A percentile compares a stretch with the other conserved stretches of the same genome.
phyloP scores from a whole-genome alignment of 306 rosid genomes.

The Begonia fuchsioides region DNA sequence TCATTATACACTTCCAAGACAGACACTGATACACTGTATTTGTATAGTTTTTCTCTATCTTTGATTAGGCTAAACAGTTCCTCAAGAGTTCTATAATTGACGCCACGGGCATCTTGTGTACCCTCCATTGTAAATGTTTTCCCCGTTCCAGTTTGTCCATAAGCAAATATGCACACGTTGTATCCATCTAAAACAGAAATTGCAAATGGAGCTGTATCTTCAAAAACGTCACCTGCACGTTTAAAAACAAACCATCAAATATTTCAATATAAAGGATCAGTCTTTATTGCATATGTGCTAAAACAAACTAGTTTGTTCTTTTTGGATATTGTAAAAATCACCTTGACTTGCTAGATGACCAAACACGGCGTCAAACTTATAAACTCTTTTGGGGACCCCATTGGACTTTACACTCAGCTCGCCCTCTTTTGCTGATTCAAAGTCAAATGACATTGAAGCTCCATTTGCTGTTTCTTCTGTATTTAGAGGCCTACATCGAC shows the following conservation, averaged over 20 bases:
- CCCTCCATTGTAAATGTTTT: conserved; percentile 98
- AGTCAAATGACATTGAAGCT: conserved; percentile 61
- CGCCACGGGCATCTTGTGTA: conserved; percentile 77
- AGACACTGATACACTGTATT: conserved; percentile 71
- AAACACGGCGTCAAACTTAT: conserved; percentile 79
- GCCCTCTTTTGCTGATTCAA: conserved; percentile 76
- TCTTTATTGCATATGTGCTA: too few species aligned
- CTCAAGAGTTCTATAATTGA: conserved; percentile 84
- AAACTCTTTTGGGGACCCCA: conserved; percentile 56
- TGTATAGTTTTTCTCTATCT: conserved; percentile 38
- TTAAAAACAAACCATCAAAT: neutral
- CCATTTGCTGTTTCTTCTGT: conserved; percentile 52
- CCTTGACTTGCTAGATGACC: conserved; percentile 85
- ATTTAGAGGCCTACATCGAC: conserved; percentile 90
- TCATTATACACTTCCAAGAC: conserved; percentile 96
- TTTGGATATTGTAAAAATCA: conserved; percentile 8
- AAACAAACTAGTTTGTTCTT: neutral
- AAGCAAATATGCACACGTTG: conserved; percentile 93
- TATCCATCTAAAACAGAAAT: conserved; percentile 83
- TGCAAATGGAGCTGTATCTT: conserved; percentile 74
- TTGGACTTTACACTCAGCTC: conserved; percentile 67
- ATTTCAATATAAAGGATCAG: too few species aligned
- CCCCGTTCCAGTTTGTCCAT: conserved; percentile 93
- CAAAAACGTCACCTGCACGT: conserved; percentile 52
- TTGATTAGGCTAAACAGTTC: conserved; percentile 53